Base-by-base conservation (phyloP, 1,284 basidiomycete species). In the Apiotrichum montevideense region DNA sequence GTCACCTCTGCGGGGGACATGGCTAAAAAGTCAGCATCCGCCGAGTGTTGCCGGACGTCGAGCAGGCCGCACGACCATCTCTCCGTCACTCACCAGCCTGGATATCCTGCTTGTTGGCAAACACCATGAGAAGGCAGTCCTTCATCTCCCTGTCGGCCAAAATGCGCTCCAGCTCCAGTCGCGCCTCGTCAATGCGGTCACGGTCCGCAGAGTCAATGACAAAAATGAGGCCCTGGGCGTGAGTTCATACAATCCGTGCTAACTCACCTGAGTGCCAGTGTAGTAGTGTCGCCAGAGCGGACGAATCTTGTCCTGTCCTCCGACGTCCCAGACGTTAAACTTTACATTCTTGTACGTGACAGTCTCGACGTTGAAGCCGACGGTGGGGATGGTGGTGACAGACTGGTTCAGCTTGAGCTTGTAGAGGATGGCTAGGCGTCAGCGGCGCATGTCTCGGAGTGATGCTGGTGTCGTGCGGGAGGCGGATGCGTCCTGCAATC, bases 331-430 rank as follows among this genome's bases (percentile, higher is more conserved):
- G 32, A 99, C 96, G 70, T 96, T 98, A 83, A 99, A 99, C 74
- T 95, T 96, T 73, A 99, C 94, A 71, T 99, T 98, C 84, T 98
- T 98, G 81, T 98, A 99, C 64, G 94, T 96, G 64, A 99, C 96
- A 10, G 96, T 99, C 80, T 99, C 96, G 67, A 99, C 96, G 76
- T 98, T 98, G 84, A 97, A 97, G 21, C 93, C 93, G 64, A 82
- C 92, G 39, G 83, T 85, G 9, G 96, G 96, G 72, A 98, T 98
- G 34, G 96, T 98, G 43, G 95, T 98, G 61, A 99, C 96, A 57
- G 90, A 93, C 78, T 98, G 93, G 79, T 96, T 96, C 73, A 98
- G 81, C 80, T 99, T 98, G 77, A 99, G 87, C 79, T 98, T 98
- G 83, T 98, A 99, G 56, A 99, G 85, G 75, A 99, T 99, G 44